Conservation (phyloP, 1,284 basidiomycete genomes). For the Ustilago nuda region DNA sequence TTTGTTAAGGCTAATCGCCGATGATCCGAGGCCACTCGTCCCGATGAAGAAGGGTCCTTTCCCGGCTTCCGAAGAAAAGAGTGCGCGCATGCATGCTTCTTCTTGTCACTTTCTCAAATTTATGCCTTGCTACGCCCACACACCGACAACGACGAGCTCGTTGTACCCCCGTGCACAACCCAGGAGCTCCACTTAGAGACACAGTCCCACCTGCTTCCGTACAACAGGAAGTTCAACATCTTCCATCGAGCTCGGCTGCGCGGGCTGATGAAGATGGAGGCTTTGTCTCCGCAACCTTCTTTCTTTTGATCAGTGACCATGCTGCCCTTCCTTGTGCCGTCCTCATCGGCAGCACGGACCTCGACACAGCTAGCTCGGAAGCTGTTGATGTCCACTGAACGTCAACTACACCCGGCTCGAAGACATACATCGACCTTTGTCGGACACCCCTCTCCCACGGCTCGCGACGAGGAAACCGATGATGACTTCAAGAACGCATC, state of each 20-base stretch:
- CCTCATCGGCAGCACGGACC: slow-evolving; percentile 3
- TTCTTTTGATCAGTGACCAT: slow-evolving; percentile 16
- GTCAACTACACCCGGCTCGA: not conserved
- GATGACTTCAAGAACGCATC: slow-evolving; percentile 2
- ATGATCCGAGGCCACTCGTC: not conserved
- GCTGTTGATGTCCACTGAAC: not conserved
- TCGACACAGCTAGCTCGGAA: slow-evolving; percentile 11
- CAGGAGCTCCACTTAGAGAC: no score
- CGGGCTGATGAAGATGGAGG: slow-evolving; percentile 18
- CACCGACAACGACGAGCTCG: not conserved
- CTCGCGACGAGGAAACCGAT: not conserved
- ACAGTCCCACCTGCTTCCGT: no score
- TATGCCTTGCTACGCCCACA: not conserved
- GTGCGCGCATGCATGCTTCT: not conserved
- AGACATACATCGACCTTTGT: not conserved
- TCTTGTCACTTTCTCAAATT: not conserved
- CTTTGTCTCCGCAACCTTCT: not conserved
- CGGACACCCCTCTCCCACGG: not conserved
- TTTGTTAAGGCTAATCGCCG: not conserved
- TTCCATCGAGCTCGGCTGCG: not conserved
- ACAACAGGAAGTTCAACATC: not conserved
- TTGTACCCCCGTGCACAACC: not conserved
- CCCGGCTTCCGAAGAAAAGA: slow-evolving; percentile 4
- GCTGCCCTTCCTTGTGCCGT: slow-evolving; percentile 18
- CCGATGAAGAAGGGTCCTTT: slow-evolving; percentile 4